Conservation (phyloP, 768 basidiomycete species). For the Lentinula detonsa region DNA sequence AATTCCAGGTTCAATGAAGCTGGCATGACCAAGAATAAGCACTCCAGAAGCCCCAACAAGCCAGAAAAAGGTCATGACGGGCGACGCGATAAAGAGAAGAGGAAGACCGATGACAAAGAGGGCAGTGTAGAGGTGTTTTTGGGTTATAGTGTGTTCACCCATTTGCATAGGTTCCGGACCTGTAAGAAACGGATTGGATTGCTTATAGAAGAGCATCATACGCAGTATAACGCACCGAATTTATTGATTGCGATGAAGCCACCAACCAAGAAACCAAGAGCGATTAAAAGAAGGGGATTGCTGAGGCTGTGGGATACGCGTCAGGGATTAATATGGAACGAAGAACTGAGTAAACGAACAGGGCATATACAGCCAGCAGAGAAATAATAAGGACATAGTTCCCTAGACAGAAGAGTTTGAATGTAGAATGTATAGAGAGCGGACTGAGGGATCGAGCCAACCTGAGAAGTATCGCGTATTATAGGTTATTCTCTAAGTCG, state of each 20-base stretch:
- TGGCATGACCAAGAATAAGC: slow-evolving; percentile 83
- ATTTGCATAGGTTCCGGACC: slow-evolving; percentile 83
- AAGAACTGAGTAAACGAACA: slow-evolving; percentile 40
- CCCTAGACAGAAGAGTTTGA: slow-evolving; percentile 33
- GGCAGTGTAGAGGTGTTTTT: slow-evolving; percentile 79
- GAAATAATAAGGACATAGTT: slow-evolving; percentile 84
- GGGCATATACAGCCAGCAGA: slow-evolving; percentile 76
- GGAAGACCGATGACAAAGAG: slow-evolving; percentile 93
- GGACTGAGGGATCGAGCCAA: slow-evolving; percentile 15
- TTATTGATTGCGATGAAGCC: slow-evolving; percentile 88
- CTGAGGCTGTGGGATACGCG: slow-evolving; percentile 49
- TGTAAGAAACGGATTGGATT: slow-evolving; percentile 20
- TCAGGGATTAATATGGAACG: neutral
- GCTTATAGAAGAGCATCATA: neutral
- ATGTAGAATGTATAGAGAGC: neutral
- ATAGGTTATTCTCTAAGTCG: slow-evolving; percentile 78
- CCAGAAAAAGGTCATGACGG: slow-evolving; percentile 88
- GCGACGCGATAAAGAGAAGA: slow-evolving; percentile 73
- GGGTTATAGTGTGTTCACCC: slow-evolving; percentile 77
- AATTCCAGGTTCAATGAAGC: slow-evolving; percentile 87
- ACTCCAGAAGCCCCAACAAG: slow-evolving; percentile 83
- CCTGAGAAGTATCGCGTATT: slow-evolving; percentile 89
- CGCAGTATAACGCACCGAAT: slow-evolving; percentile 55
- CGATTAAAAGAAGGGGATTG: slow-evolving; percentile 75
- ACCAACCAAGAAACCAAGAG: slow-evolving; percentile 83